Evolutionary conservation across 2,329 filamentous ascomycete species (phyloP), one percentile per base, ranked within the genome.

Genomic region (Bipolaris bicolor): DNA sequence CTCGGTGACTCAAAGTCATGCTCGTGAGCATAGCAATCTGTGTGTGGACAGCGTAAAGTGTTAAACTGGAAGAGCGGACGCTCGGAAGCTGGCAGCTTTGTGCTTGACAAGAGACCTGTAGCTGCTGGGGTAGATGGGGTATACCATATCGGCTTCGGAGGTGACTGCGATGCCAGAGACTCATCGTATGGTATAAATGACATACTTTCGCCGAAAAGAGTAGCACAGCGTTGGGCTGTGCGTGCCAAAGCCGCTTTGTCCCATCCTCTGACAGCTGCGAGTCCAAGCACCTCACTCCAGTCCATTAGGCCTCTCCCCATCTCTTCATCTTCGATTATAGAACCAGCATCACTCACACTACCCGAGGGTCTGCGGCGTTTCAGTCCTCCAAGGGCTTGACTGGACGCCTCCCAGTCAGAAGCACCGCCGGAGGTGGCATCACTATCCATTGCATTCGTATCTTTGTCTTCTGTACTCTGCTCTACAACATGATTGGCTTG

Each of bases 231-330:
- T 68, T 87, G 82, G 1, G 89, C 84, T 0, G 92, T 85, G 29
- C 90, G 85, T 50, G 87, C 84, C 11, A 97, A 77, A 0, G 87
- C 89, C 1, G 79, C 75, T 1, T 89, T 80, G 20, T 73, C 60
- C 76, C 92, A 93, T 0, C 90, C 91, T 1, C 85, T 85, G 48
- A 96, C 78, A 0, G 90, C 84, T 2, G 94, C 94, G 0, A 92
- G 82, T 0, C 90, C 90, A 26, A 97, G 78, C 1, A 97, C 84
- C 64, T 96, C 91, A 64, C 87, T 90, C 94, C 94, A 98, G 77
- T 96, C 90, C 20, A 75, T 64, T 6, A 74, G 60, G 13, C 68
- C 63, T 33, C 55, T 55, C 37, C 66, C 59, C 18, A 26, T 37
- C 22, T 50, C 51, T 43, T 57, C 45, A 41, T 67, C 61, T 22